Conservation (phyloP, 2,329 filamentous ascomycete genomes). For the Phaeosphaeriaceae sp. region DNA sequence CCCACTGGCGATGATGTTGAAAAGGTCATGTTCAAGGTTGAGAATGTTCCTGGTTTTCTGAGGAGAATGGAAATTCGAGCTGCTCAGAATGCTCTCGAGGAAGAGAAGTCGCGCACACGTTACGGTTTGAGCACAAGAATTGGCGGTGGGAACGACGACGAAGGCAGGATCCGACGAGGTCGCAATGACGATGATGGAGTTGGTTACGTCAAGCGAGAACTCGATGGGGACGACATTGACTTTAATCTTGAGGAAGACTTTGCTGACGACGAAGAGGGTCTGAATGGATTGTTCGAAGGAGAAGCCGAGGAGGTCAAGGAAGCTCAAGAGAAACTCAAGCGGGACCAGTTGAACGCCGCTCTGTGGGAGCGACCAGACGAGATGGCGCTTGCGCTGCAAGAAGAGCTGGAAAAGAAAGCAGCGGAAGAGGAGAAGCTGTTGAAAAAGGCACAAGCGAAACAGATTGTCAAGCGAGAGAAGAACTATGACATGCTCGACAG, state of each 20-base stretch:
- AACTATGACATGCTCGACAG: constrained; percentile 89
- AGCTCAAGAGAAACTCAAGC: constrained; percentile 70
- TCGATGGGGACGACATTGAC: constrained; percentile 71
- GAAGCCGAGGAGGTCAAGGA: constrained; percentile 66
- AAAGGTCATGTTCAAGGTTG: constrained; percentile 77
- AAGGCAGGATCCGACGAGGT: constrained; percentile 34
- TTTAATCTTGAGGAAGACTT: constrained; percentile 74
- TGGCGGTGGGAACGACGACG: constrained; percentile 48
- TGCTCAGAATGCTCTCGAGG: constrained; percentile 58
- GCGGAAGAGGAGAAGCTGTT: constrained; percentile 72
- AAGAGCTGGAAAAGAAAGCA: constrained; percentile 71
- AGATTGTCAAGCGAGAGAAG: constrained; percentile 83
- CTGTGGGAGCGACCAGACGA: constrained; percentile 72
- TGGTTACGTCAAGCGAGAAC: constrained; percentile 54
- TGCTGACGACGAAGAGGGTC: constrained; percentile 79
- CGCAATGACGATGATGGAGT: constrained; percentile 55
- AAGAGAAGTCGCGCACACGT: constrained; percentile 19
- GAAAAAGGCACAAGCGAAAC: constrained; percentile 80
- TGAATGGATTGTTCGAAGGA: constrained; percentile 51
- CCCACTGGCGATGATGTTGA: constrained; percentile 87
- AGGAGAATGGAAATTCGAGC: constrained; percentile 48
- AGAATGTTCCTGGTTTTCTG: constrained; percentile 81
- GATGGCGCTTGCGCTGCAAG: constrained; percentile 67
- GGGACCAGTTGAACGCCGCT: constrained; percentile 85
- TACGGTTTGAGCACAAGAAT: constrained; percentile 38